Percentiles rank a stretch among this genome's conserved stretches.
Evolutionary conservation across 768 basidiomycete species (phyloP).

Genomic region (Suillus weaverae): DNA sequence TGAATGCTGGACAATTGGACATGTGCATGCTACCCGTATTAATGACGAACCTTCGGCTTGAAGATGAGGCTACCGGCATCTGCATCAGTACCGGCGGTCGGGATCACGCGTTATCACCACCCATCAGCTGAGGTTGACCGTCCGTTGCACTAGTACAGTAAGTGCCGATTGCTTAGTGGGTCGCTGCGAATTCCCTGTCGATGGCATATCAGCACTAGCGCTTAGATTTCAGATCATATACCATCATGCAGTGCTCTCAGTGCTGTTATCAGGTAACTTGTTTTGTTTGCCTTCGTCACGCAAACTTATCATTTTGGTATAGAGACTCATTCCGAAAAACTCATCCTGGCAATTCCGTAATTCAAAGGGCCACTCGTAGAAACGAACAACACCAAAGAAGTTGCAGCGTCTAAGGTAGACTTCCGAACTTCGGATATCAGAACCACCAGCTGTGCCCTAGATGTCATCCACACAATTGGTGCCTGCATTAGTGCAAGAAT

Average conservation of each 20-base stretch:
- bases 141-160: background rate
- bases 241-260: background rate
- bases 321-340: background rate
- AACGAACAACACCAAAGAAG: background rate
- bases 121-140: background rate
- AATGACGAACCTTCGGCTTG: background rate
- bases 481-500: constrained; percentile 83
- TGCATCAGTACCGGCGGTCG: background rate
- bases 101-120: background rate
- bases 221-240: background rate
- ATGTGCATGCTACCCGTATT: background rate
- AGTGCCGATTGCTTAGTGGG: background rate
- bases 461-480: constrained; percentile 79
- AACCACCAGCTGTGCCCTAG: constrained; percentile 13
- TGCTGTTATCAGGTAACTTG: background rate
- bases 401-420: constrained; percentile 2
- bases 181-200: background rate
- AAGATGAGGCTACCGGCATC: background rate
- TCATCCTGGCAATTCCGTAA: background rate
- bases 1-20: background rate
- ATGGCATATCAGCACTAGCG: background rate
- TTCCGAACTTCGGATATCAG: constrained; percentile 14
- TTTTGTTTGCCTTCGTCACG: constrained; percentile 26
- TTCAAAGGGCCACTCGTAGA: background rate
- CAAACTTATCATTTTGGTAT: constrained; percentile 15